Evolutionary conservation across 2,329 filamentous ascomycete species (phyloP), one percentile per base, ranked within the genome.

Genomic region (Neoscytalidium dimidiatum): DNA sequence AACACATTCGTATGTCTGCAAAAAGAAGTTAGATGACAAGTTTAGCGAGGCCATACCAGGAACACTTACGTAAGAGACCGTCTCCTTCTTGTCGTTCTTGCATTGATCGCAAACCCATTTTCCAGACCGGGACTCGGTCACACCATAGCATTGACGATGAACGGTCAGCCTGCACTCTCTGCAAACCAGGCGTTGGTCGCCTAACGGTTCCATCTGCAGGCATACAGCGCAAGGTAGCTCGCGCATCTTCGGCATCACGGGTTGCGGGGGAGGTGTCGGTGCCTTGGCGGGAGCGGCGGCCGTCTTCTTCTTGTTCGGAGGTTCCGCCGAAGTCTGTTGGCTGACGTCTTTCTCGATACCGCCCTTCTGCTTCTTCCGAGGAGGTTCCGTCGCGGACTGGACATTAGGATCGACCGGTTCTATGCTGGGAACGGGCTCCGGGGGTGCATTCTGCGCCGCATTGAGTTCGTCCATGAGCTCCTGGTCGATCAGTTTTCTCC

Each of bases 41-140:
- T 1, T 28, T 33, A 31, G 8, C n/a, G 13, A 13, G 4, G 31
- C 1, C 8, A 23, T 9, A 35, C 26, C 21, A 41, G 21, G 19
- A 29, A 66, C n/a, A 83, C 88, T 76, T 83, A 91, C 90, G 65
- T 96, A 94, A n/a, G 95, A 97, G 49, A 96, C 90, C 69, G 92
- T 89, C 4, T 94, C 93, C 72, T 90, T 94, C 75, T 93, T 92
- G 75, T 99, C 95, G 73, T 99, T 99, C 41, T 88, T 84, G 78
- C 95, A 99, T 86, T 94, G 96, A 78, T 98, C 95, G 77, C 95
- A 99, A 44, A 90, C 87, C 95, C 95, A 99, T 78, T 96, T 96
- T 49, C 84, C 86, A 33, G 87, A 85, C 46, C 91, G 87, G 64
- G 78, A 79, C 57, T 90, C 88, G 51, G 90, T 87, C 33, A 98